phyloP scores from a whole-genome alignment of 306 rosid genomes.

The Pterocarpus macrocarpus region DNA sequence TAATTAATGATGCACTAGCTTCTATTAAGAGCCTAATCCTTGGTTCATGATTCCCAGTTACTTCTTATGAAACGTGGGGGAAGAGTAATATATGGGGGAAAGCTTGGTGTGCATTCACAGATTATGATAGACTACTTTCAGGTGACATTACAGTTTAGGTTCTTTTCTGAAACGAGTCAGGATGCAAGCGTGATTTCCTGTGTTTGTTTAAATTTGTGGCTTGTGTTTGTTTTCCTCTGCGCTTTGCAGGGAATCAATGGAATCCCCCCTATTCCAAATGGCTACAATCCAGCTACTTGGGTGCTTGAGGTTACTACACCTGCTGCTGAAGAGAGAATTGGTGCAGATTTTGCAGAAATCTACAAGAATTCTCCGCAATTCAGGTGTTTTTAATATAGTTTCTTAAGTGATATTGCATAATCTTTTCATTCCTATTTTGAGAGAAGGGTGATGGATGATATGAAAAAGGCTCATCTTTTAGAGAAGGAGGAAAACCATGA shows the following conservation, averaged over 20 bases:
- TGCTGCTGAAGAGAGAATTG: constrained; percentile 69
- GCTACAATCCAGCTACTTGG: constrained; percentile 96
- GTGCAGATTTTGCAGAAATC: constrained; percentile 66
- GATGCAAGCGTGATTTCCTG: constrained; percentile 8
- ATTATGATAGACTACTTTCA: constrained; percentile 82
- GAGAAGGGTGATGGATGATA: constrained; percentile 19
- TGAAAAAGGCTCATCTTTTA: constrained; percentile 2
- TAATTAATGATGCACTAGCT: constrained; percentile 36
- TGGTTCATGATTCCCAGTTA: constrained; percentile 61
- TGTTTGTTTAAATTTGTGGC: constrained; percentile 26
- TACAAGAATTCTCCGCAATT: constrained; percentile 69
- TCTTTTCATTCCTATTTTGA: constrained; percentile 4
- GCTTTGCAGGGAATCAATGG: constrained; percentile 63
- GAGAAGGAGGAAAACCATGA: background rate
- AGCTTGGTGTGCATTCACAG: constrained; percentile 78
- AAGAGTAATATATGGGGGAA: constrained; percentile 82
- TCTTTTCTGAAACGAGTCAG: constrained; percentile 4
- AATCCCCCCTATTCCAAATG: constrained; percentile 65
- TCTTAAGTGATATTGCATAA: constrained; percentile 9
- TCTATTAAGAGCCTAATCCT: constrained; percentile 41
- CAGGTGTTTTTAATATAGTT: constrained; percentile 57
- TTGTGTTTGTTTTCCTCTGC: constrained; percentile 35
- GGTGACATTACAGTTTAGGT: constrained; percentile 52
- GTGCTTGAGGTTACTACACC: constrained; percentile 90
- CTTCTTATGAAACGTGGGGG: constrained; percentile 97